phyloP scores from a whole-genome alignment of 345 rosid genomes.

The Salix viminalis region DNA sequence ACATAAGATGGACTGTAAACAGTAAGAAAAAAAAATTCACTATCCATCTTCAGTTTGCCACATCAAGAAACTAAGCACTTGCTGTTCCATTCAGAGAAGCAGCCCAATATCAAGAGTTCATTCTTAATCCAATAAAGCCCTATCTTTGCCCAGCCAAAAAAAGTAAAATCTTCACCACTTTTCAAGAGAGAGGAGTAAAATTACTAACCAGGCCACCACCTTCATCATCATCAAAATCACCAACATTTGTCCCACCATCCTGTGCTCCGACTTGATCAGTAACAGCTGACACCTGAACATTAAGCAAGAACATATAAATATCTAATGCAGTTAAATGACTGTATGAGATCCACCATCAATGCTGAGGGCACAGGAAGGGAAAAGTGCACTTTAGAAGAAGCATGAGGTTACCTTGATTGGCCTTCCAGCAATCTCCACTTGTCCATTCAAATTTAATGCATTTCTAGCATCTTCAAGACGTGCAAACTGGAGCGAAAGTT shows the following conservation, averaged over 20 bases:
- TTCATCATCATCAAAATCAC: conserved; percentile 94
- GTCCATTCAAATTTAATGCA: conserved; percentile 86
- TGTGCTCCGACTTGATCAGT: conserved; percentile 73
- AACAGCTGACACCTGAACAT: conserved; percentile 75
- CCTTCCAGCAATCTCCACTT: conserved; percentile 83
- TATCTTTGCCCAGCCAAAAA: neutral
- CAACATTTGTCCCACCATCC: conserved; percentile 59
- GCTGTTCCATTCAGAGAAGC: neutral
- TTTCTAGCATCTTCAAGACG: conserved; percentile 94
- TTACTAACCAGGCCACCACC: conserved; percentile 91
- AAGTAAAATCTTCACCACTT: neutral
- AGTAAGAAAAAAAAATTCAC: neutral
- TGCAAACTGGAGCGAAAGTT: conserved; percentile 50
- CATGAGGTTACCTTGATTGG: conserved; percentile 60
- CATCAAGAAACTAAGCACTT: neutral
- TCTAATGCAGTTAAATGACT: neutral
- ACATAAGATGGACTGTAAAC: neutral
- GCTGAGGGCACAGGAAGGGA: neutral
- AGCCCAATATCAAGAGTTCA: neutral
- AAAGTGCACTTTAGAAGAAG: neutral
- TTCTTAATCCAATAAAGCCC: neutral
- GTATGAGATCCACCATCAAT: neutral
- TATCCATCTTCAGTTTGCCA: neutral
- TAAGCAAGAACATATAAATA: conserved; percentile 3
- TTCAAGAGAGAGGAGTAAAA: neutral